These are phyloP conservation scores for Pezicula rhizophila DNA, from an alignment of 2,329 filamentous ascomycete species.

Conservation along the genomic window DNA sequence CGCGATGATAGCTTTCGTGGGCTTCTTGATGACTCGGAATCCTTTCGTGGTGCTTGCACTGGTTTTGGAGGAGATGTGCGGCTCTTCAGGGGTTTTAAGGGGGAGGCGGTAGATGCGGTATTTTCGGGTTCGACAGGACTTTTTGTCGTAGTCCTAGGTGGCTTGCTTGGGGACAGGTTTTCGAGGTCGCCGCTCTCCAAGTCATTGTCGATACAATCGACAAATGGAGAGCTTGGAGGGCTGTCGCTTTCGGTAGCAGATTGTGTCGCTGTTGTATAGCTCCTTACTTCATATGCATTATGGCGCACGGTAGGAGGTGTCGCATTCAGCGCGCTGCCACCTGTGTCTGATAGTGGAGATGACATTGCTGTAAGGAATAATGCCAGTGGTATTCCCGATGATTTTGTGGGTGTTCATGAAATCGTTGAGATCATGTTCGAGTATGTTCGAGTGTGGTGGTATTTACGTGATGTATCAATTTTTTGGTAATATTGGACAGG, in stretches of 20 bases:
- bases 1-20: slow-evolving; percentile 43
- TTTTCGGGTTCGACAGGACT: slow-evolving; percentile 20
- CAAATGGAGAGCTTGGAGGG: slow-evolving; percentile 25
- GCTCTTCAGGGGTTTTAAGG: slow-evolving; percentile 25
- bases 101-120: slow-evolving; percentile 6
- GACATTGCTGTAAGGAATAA: slow-evolving; percentile 5
- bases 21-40: slow-evolving; percentile 26
- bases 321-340: slow-evolving; percentile 15
- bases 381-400: background rate
- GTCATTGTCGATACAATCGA: slow-evolving; percentile 18
- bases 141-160: slow-evolving; percentile 14
- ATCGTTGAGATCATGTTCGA: background rate
- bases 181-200: slow-evolving; percentile 19
- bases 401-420: background rate
- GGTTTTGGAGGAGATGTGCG: slow-evolving; percentile 14
- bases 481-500: no score
- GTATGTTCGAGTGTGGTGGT: background rate
- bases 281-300: slow-evolving; percentile 20
- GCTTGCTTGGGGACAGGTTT: slow-evolving; percentile 24
- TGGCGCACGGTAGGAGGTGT: slow-evolving; percentile 9
- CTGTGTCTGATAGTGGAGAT: slow-evolving; percentile 13
- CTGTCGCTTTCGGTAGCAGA: slow-evolving; percentile 16
- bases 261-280: slow-evolving; percentile 13
- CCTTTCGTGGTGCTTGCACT: slow-evolving; percentile 14
- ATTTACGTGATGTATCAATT: background rate